Evolutionary conservation across 441 rosid species (phyloP), one percentile per base, ranked within the genome.

Genomic region (Omphalea diandra): DNA sequence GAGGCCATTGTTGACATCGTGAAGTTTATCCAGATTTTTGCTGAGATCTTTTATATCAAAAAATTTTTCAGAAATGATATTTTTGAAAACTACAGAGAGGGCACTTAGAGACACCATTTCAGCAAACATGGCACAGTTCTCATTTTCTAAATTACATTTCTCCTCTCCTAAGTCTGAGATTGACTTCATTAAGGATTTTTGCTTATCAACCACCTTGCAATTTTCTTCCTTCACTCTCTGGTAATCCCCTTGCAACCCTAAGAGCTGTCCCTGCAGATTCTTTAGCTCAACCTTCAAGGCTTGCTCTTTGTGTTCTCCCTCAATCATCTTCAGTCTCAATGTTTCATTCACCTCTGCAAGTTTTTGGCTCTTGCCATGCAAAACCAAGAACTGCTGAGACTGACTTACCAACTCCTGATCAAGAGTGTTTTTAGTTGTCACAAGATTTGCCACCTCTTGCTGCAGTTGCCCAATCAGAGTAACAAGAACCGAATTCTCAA

Each of bases 401-500:
- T 69, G 89, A 69, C 69, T 67, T 53, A 78, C 81, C 74, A 84
- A 83, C 74, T 88, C 83, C 73, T 80, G 80, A 72, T 68, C 77
- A 64, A 90, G 82, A 58, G 66, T 70, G 69, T 65, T 76, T 78
- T 83, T 93, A 76, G 83, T 85, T 49, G 79, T 44, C 67, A 77
- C 81, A 68, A 88, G 84, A 78, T 75, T 77, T 36, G 75, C 81
- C 54, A 84, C 83, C 80, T 92, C 96, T 63, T 74, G 76, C 68
- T 85, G 86, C 71, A 84, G 84, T 80, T 86, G 85, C 78, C 83
- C 85, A 72, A 94, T 82, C 73, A 90, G 75, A 32, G 88, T 82
- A 76, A 81, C 75, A 68, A 93, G 83, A 71, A 90, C 84, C 6
- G 86, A 75, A 55, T 88, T 90, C 77, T 89, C 92, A 63, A 87